These are phyloP conservation scores for Metschnikowia shivogae DNA, from an alignment of 805 yeast genomes.

Conservation along the genomic window DNA sequence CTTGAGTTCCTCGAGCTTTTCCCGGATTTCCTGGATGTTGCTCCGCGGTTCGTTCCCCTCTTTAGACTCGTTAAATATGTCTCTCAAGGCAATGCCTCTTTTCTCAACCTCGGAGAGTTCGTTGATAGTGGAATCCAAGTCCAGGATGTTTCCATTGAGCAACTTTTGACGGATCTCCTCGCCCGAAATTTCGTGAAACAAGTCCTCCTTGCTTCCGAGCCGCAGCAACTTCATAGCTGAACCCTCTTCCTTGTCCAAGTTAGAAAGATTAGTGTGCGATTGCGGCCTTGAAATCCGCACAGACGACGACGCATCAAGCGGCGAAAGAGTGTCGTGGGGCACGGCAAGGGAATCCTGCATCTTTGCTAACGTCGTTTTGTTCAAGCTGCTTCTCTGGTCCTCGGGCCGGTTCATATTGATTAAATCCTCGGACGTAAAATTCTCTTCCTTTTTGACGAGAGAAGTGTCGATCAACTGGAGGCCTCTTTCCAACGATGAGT, in stretches of 20 bases:
- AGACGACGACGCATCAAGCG: constrained; percentile 7
- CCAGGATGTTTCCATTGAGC: constrained; percentile 27
- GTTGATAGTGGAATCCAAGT: constrained; percentile 32
- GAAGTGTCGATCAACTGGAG: constrained; percentile 38
- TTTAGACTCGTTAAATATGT: constrained; percentile 13
- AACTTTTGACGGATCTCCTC: constrained; percentile 37
- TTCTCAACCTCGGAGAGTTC: constrained; percentile 29
- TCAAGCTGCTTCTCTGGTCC: constrained; percentile 20
- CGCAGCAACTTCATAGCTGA: constrained; percentile 34
- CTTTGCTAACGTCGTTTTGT: constrained; percentile 3
- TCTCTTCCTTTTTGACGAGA: constrained; percentile 20
- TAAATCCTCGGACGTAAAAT: constrained; percentile 11
- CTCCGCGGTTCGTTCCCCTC: background rate
- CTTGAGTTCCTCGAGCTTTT: constrained; percentile 8
- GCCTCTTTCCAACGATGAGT: constrained; percentile 62
- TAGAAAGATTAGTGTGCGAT: constrained; percentile 26
- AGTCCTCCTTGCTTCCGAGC: constrained; percentile 12
- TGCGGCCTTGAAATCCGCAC: constrained; percentile 16
- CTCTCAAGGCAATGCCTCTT: constrained; percentile 30
- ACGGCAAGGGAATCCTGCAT: constrained; percentile 4
- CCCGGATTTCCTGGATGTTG: constrained; percentile 7
- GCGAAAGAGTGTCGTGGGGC: constrained; percentile 6
- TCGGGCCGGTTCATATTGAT: constrained; percentile 20
- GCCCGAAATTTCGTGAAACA: constrained; percentile 24
- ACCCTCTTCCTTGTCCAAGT: constrained; percentile 41